Evolutionary conservation across 1,139 yeast genomes (phyloP).

Genomic region (Diutina pseudorugosa): DNA sequence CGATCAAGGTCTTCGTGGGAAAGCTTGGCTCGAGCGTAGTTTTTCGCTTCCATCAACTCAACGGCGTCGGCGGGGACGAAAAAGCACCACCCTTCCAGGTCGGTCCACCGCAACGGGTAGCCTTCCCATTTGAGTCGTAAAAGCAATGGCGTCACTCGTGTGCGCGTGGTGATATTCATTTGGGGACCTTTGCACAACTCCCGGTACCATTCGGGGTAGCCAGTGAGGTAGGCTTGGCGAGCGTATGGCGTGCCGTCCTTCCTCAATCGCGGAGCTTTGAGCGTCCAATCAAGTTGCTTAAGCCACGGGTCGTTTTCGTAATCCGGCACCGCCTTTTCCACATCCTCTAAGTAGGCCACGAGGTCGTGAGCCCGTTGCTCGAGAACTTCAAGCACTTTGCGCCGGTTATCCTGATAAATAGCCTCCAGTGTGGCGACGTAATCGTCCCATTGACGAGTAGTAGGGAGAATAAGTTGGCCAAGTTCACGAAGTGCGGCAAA

Average conservation of each 20-base stretch:
- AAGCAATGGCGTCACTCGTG: slow-evolving; percentile 68
- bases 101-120: slow-evolving; percentile 70
- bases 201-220: slow-evolving; percentile 91
- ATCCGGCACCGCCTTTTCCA: slow-evolving; percentile 14
- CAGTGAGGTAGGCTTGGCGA: slow-evolving; percentile 68
- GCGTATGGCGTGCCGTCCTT: slow-evolving; percentile 71
- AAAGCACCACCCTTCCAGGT: slow-evolving; percentile 82
- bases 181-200: slow-evolving; percentile 38
- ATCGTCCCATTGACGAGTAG: slow-evolving; percentile 59
- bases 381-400: slow-evolving; percentile 46
- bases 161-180: slow-evolving; percentile 54
- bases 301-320: slow-evolving; percentile 72
- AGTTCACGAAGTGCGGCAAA: slow-evolving; percentile 77
- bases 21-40: slow-evolving; percentile 34
- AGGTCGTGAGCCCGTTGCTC: slow-evolving; percentile 49
- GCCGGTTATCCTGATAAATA: slow-evolving; percentile 47
- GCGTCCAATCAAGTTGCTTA: slow-evolving; percentile 78
- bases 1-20: slow-evolving; percentile 14
- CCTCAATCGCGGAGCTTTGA: slow-evolving; percentile 45
- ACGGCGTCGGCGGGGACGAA: slow-evolving; percentile 35
- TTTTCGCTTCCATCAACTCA: slow-evolving; percentile 32
- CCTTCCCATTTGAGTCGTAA: slow-evolving; percentile 80
- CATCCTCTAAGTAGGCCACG: slow-evolving; percentile 22
- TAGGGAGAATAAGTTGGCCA: slow-evolving; percentile 72
- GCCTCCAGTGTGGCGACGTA: slow-evolving; percentile 62